phyloP scores from a whole-genome alignment of 1,284 basidiomycete species.

The Fomitopsis schrenkii region DNA sequence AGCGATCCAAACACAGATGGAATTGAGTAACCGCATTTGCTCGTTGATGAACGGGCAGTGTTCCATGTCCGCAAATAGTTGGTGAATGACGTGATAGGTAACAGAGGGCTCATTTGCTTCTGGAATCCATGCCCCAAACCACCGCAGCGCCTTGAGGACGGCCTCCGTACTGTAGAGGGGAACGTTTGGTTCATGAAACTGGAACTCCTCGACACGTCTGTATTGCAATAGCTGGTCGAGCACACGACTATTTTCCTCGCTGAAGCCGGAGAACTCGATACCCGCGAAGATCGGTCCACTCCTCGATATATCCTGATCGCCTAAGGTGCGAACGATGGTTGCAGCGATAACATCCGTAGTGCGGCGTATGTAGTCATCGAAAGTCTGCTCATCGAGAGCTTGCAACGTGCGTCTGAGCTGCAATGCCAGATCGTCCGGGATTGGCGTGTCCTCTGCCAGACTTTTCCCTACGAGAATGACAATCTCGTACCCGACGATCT shows the following conservation, averaged over 20 bases:
- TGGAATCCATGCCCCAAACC: slow-evolving; percentile 43
- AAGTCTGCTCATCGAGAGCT: slow-evolving; percentile 29
- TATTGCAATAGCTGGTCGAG: slow-evolving; percentile 51
- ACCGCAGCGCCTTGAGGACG: slow-evolving; percentile 54
- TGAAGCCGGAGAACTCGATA: slow-evolving; percentile 33
- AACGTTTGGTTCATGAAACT: slow-evolving; percentile 56
- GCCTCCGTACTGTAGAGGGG: slow-evolving; percentile 48
- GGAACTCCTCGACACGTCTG: slow-evolving; percentile 43
- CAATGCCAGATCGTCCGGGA: slow-evolving; percentile 29
- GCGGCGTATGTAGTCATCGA: slow-evolving; percentile 36
- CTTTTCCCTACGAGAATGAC: slow-evolving; percentile 36
- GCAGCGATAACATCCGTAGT: slow-evolving; percentile 53
- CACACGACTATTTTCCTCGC: slow-evolving; percentile 30
- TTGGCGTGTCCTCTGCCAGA: neutral
- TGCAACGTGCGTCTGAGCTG: slow-evolving; percentile 33
- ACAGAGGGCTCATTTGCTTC: slow-evolving; percentile 43
- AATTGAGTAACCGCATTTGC: slow-evolving; percentile 74
- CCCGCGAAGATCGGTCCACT: slow-evolving; percentile 43
- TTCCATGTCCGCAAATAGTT: slow-evolving; percentile 68
- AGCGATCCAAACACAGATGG: slow-evolving; percentile 71
- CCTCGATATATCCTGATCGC: slow-evolving; percentile 51
- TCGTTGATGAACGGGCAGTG: slow-evolving; percentile 80
- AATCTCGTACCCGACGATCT: slow-evolving; percentile 64
- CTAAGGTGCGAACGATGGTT: slow-evolving; percentile 54
- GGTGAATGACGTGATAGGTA: slow-evolving; percentile 75